phyloP scores from a whole-genome alignment of 441 rosid species.

The Populus trichocarpa region DNA sequence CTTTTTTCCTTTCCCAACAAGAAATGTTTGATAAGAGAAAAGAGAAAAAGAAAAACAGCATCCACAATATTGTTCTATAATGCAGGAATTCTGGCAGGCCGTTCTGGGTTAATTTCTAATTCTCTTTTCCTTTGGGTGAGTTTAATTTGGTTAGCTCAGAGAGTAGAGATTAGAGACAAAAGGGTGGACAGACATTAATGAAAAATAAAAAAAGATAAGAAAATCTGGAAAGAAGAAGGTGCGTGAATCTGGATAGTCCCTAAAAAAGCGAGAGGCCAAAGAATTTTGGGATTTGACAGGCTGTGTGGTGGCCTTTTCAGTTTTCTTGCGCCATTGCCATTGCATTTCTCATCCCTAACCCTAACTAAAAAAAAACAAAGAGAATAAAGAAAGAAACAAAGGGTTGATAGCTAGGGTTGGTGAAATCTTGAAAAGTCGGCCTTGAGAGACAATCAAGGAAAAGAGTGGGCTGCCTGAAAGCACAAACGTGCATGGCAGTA shows the following conservation, averaged over 20 bases:
- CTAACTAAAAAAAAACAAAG: too few relatives aligned
- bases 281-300: slow-evolving; percentile 12
- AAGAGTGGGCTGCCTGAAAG: not conserved
- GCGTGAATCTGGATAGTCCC: not conserved
- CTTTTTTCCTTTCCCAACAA: not conserved
- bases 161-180: not conserved
- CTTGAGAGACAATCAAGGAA: not conserved
- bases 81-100: slow-evolving; percentile 21
- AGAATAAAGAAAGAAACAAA: not conserved
- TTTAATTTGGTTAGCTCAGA: not conserved
- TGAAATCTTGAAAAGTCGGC: not conserved
- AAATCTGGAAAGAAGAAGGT: not conserved
- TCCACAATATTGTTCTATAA: not conserved
- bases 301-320: not conserved
- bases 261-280: slow-evolving; percentile 13
- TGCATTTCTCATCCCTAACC: not conserved
- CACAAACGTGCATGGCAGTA: not conserved
- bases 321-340: not conserved
- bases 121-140: not conserved
- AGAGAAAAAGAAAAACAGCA: not conserved
- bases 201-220: slow-evolving; percentile 1
- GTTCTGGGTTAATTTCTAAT: not conserved
- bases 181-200: not conserved
- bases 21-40: not conserved
- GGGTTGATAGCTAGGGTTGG: not conserved